These are phyloP conservation scores for Hyphodiscus hymeniophilus DNA, from an alignment of 495 filamentous ascomycete species.

Conservation along the genomic window DNA sequence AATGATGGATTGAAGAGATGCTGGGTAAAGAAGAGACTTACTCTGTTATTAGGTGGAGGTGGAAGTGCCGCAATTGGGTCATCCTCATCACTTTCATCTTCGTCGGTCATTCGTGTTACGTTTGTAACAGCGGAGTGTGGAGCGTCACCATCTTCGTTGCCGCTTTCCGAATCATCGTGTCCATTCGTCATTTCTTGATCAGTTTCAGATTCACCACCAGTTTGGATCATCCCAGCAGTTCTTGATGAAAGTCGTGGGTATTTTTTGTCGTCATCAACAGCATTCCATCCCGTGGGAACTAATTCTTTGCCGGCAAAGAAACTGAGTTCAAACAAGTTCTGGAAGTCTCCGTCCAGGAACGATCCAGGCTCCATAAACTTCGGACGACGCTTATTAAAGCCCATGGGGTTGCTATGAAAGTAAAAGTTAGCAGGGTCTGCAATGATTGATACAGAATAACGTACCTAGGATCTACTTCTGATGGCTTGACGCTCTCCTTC, in stretches of 20 bases:
- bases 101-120: conserved; percentile 41
- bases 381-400: conserved; percentile 18
- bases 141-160: conserved; percentile 7
- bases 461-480: neutral
- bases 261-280: conserved; percentile 43
- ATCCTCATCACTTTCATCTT: conserved; percentile 43
- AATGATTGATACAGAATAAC: neutral
- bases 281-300: conserved; percentile 58
- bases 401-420: neutral
- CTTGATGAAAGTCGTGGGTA: conserved; percentile 52
- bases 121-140: neutral
- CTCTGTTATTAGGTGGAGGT: too few relatives aligned
- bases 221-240: conserved; percentile 24
- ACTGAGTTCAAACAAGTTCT: conserved; percentile 63
- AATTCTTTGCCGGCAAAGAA: conserved; percentile 46
- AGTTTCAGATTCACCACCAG: conserved; percentile 16
- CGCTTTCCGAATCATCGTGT: conserved; percentile 24
- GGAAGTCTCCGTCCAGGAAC: conserved; percentile 38
- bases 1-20: too few relatives aligned
- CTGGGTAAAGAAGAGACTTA: too few relatives aligned
- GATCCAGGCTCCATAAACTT: conserved; percentile 13
- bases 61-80: too few relatives aligned
- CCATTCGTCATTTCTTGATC: conserved; percentile 22
- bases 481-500: neutral
- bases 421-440: neutral